Base-by-base conservation (phyloP, 495 filamentous ascomycete genomes). In the Daldinia decipiens region DNA sequence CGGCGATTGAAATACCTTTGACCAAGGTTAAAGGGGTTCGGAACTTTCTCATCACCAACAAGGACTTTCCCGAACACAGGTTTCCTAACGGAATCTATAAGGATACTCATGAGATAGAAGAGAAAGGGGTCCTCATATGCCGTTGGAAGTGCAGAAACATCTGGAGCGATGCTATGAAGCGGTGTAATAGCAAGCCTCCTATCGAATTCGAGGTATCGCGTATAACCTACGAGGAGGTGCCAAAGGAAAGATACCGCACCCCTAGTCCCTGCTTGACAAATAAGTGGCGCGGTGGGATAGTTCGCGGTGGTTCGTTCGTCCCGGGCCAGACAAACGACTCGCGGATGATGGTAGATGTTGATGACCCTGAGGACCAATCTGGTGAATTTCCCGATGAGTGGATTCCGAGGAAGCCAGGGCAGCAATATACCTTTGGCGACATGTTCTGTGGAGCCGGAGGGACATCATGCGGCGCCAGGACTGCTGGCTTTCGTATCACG, bases 361-460 rank as follows among this genome's bases (percentile, higher is more conserved):
- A 71, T 15, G 54, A n/a, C 17, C 11, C 51, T n/a, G 38, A 31
- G 5, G 38, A n/a, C 26, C 58, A 72, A n/a, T 8, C 55, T 9
- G 54, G 8, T 19, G 12, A 8, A 26, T 31, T 36, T 0, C 58
- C 58, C 6, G 31, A 60, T 13, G 17, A 40, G 0, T 54, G 65
- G 58, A 67, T 70, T 11, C 40, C 43, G 21, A 74, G 55, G 61
- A 72, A 70, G 5, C 74, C 34, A 0, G 78, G 77, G 0, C 82
- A 85, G 12, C 60, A 76, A 26, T 93, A 92, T 60, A 89, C 87
- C 0, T 88, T 91, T 31, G 89, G 86, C 0, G 92, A 95, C 72
- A 84, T 82, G 1, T 94, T 94, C 70, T 92, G 90, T 59, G 93
- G 93, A 4, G 91, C 86, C 34, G 93, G 93, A 1, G 93, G 93